Evolutionary conservation across 1,139 yeast species (phyloP), one percentile per base, ranked within the genome.

Genomic region (Yamadazyma taylorii): DNA sequence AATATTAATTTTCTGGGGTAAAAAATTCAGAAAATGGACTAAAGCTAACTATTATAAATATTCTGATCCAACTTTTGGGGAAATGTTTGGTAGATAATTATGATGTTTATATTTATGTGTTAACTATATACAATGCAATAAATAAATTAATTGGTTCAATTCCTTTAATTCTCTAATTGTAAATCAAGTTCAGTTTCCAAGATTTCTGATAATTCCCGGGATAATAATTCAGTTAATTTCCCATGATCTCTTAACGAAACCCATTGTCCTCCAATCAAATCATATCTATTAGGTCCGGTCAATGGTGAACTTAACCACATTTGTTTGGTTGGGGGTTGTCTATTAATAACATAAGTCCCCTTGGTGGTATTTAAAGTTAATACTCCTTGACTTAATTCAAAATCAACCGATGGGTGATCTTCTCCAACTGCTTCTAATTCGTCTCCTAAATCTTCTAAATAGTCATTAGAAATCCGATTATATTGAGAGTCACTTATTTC

Each of bases 271-370:
- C 69, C 61, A 32, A 78, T 66, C 48, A 71, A 68, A 54, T 82
- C 89, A 53, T 77, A 68, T 40, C 78, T 52, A 54, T 87, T 86
- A 10, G 97, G 97, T 0, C 97, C 97, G n/a, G 94, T 85, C 4
- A 86, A 54, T 0, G 97, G 97, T 28, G 95, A 85, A 43, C 94
- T 80, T 37, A 88, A 73, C 97, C 97, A 89, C 29, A 89, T 82
- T 58, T 89, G 97, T 60, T 84, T 83, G 60, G 87, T 89, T 2
- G 96, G 95, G 1, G 97, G 96, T 62, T 90, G 96, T 56, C 87
- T 87, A 65, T 89, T 90, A 50, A 90, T 81, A 24, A 89, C 95
- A 57, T 89, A 89, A 2, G 90, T 78, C 2, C 96, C 96, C 25
- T 69, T 64, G 2, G 79, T 75, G 24, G 85, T 56, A 3, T 70